Evolutionary conservation across 2,329 filamentous ascomycete species (phyloP), one percentile per base, ranked within the genome.

Genomic region (Aspergillus piperis): DNA sequence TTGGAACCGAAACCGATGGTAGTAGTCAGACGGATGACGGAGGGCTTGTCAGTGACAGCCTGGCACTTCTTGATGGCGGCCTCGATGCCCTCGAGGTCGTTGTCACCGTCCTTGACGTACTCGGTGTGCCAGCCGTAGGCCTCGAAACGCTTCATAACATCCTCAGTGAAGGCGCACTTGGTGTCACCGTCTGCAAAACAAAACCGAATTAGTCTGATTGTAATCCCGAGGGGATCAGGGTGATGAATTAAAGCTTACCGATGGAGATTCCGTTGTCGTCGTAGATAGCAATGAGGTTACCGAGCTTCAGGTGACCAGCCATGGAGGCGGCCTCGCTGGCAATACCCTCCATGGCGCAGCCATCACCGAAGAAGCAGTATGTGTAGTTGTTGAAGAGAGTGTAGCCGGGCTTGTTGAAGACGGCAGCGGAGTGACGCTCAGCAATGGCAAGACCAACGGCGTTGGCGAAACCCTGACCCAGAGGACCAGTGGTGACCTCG

Each of bases 231-330:
- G 30, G 8, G 21, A 13, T 2, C 2, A 13, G 30, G 39, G 15
- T n/a, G 7, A 2, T 17, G 30, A 15, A 11, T 11, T 11, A 8
- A 17, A 6, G 62, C 84, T 76, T 75, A 88, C 86, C 86, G 71
- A 88, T 88, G 68, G 86, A 96, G 76, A 99, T 98, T 80, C 96
- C 90, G 87, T 99, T 99, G 85, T 99, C 95, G 77, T 99, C 95
- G 81, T 94, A 99, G 81, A 99, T 86, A 80, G 87, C 88, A 81
- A 98, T 98, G 75, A 99, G 85, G 86, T 98, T 99, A 77, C 94
- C 95, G 67, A 99, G 88, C 86, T 98, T 90, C 80, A 98, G 86
- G 84, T 99, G 95, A 75, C 95, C 95, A 70, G 95, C 95, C 70
- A 92, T 86, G 63, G 92, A 96, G 70, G 86, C 91, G 73, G 95